These are phyloP conservation scores for Hypoxylon sp. DNA, from an alignment of 2,329 filamentous ascomycete genomes.

Conservation along the genomic window DNA sequence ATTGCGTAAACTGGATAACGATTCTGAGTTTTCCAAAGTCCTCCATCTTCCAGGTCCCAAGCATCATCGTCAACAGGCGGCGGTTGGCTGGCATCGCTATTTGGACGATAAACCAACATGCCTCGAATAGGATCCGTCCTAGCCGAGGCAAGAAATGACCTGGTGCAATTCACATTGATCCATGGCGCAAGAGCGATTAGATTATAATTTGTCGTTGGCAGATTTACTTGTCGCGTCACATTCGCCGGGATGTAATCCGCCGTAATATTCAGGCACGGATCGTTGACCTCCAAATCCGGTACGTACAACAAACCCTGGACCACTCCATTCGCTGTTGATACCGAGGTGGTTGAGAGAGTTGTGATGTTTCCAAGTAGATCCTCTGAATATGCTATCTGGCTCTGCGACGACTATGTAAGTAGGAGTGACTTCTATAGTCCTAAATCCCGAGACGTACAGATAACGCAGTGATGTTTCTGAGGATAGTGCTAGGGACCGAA, in stretches of 20 bases:
- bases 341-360: slow-evolving; percentile 80
- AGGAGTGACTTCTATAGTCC: slow-evolving; percentile 39
- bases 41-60: slow-evolving; percentile 80
- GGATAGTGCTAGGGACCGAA: slow-evolving; percentile 67
- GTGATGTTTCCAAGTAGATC: slow-evolving; percentile 73
- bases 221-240: slow-evolving; percentile 79
- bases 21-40: slow-evolving; percentile 79
- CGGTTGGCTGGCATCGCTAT: slow-evolving; percentile 71
- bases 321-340: slow-evolving; percentile 70
- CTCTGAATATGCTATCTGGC: slow-evolving; percentile 67
- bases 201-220: slow-evolving; percentile 78
- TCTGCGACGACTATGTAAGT: slow-evolving; percentile 50
- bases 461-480: slow-evolving; percentile 70
- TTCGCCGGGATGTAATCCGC: slow-evolving; percentile 79
- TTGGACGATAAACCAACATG: slow-evolving; percentile 75
- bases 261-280: slow-evolving; percentile 75
- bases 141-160: slow-evolving; percentile 77
- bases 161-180: slow-evolving; percentile 81
- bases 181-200: slow-evolving; percentile 89
- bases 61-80: slow-evolving; percentile 73
- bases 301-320: slow-evolving; percentile 89
- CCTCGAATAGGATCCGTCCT: slow-evolving; percentile 71
- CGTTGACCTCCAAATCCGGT: slow-evolving; percentile 73
- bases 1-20: slow-evolving; percentile 88
- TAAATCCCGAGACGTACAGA: slow-evolving; percentile 61